Conservation (phyloP, 2,329 filamentous ascomycete genomes). For the Diaporthe sp. region DNA sequence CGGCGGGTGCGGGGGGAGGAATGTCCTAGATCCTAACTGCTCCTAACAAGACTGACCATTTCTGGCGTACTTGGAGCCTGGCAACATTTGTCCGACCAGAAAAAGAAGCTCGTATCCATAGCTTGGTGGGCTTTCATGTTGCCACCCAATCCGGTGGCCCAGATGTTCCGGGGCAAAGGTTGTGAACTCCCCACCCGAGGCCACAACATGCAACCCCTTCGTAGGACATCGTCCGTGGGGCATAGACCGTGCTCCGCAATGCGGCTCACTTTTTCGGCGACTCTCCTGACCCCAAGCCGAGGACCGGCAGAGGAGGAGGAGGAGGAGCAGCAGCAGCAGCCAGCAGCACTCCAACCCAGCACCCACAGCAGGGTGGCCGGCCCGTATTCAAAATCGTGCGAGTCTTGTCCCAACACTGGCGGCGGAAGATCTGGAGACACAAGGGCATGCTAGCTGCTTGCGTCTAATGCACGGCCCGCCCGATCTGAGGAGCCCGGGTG, state of each 20-base stretch:
- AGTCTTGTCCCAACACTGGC: constrained; percentile 15
- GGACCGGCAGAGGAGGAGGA: neutral
- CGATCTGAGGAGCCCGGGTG: constrained; percentile 14
- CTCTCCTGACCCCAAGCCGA: neutral
- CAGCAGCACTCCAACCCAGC: neutral
- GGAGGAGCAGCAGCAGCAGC: too few relatives aligned
- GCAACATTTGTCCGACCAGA: constrained; percentile 5
- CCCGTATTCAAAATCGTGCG: neutral
- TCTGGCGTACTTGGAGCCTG: neutral
- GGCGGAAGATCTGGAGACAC: constrained; percentile 20
- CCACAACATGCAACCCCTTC: neutral
- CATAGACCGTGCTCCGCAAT: constrained; percentile 16
- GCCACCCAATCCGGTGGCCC: neutral
- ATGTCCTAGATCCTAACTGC: neutral
- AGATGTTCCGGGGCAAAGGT: neutral
- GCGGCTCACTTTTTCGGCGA: constrained; percentile 3
- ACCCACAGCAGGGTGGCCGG: neutral
- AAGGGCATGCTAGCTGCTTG: constrained; percentile 28
- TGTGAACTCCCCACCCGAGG: neutral
- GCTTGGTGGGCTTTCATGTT: constrained; percentile 2
- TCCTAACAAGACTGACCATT: neutral
- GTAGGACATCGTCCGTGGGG: constrained; percentile 12
- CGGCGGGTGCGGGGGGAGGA: neutral
- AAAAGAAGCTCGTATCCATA: constrained; percentile 18
- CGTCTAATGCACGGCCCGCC: constrained; percentile 33